Evolutionary conservation across 2,329 filamentous ascomycete genomes (phyloP), one percentile per base, ranked within the genome.

Genomic region (Arthrobotrys megalospora): DNA sequence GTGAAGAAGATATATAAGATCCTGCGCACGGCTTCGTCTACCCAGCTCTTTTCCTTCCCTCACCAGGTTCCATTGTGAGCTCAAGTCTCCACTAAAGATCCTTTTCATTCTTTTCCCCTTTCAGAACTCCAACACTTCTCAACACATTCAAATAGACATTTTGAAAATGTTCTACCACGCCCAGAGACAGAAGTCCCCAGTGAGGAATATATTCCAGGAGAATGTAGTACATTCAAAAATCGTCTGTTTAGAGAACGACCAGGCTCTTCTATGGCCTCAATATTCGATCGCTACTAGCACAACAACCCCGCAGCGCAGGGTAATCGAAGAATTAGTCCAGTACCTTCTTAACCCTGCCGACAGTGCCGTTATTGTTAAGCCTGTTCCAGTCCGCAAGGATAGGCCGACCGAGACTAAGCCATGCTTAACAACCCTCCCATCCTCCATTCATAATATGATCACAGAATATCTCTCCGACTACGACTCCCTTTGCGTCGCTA

Each of bases 181-280:
- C 50, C 62, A 34, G 45, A 43, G 58, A 65, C 66, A 69, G 60
- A 58, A 45, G 21, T 69, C 73, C 19, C 66, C 73, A 3, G 50
- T 65, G 41, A 69, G 62, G 34, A 58, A 68, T 45, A 65, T 63
- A 38, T 67, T 52, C 47, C 34, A 34, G 14, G 52, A 63, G 43
- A 72, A 78, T 63, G 32, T 71, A 14, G 52, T 72, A 8, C 67
- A 67, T 43, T 78, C 75, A 24, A 78, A 78, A 36, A 64, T 78
- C 28, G 67, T 78, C 10, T 78, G 75, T 32, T 58, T 78, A 12
- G 75, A 78, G 53, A 78, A 68, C 24, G 75, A 78, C 36, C 36
- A 78, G 67, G 75, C 75, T 6, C 53, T 78, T 6, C 67, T 72
- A 71, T 78, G 75, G 75, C 75, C 67, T 8, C 75, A 78, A 36